Conservation (phyloP, 257 asterid species). For the Rubia yunnanensis region DNA sequence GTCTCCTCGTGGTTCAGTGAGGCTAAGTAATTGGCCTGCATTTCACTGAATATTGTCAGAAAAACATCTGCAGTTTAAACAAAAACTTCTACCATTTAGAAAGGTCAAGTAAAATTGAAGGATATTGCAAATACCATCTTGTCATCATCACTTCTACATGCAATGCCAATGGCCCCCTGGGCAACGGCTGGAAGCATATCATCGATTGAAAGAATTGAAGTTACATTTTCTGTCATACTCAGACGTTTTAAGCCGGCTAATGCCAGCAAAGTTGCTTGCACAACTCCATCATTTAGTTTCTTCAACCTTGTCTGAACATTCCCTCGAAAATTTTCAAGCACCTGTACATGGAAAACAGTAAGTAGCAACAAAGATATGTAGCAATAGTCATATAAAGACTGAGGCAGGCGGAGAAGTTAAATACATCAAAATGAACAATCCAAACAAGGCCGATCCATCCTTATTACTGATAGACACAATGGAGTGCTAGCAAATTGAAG, state of each 20-base stretch:
- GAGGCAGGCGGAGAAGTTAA: neutral
- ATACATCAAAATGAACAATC: neutral
- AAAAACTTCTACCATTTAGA: neutral
- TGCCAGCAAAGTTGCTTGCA: slow-evolving; percentile 87
- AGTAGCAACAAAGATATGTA: neutral
- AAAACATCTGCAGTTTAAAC: neutral
- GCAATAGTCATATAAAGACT: neutral
- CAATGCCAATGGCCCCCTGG: slow-evolving; percentile 96
- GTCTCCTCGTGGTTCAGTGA: slow-evolving; percentile 90
- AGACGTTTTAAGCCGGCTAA: slow-evolving; percentile 90
- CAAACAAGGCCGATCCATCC: neutral
- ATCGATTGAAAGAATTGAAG: slow-evolving; percentile 66
- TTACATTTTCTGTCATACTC: slow-evolving; percentile 70
- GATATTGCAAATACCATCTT: slow-evolving; percentile 50
- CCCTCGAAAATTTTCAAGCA: slow-evolving; percentile 86
- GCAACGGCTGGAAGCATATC: slow-evolving; percentile 99
- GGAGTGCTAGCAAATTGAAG: neutral
- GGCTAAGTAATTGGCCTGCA: slow-evolving; percentile 71
- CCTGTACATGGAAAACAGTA: slow-evolving; percentile 34
- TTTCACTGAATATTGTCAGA: slow-evolving; percentile 11
- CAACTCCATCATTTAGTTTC: slow-evolving; percentile 84
- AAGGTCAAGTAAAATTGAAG: neutral
- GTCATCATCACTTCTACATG: slow-evolving; percentile 74
- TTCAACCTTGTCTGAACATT: slow-evolving; percentile 87
- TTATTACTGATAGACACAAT: neutral